Evolutionary conservation across 208 protist genomes (phyloP).

Genomic region (Dictyostelium gargantuum): DNA sequence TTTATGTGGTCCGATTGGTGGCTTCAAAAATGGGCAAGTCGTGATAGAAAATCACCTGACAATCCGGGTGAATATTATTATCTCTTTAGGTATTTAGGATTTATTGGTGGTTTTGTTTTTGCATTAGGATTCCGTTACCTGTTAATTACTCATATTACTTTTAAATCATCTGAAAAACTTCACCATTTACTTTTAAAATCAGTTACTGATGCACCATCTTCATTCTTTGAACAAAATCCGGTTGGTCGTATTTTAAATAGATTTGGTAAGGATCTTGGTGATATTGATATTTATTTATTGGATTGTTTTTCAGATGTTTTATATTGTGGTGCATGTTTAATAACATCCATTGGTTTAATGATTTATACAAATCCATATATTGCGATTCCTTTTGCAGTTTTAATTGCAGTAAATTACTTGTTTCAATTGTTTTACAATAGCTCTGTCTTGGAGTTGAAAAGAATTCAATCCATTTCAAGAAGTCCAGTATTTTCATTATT

Average conservation of each 20-base stretch:
- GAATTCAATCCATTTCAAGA: slow-evolving; percentile 38
- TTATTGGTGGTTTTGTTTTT: neutral
- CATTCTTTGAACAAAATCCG: slow-evolving; percentile 56
- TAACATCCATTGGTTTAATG: neutral
- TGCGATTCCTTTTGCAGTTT: neutral
- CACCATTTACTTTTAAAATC: neutral
- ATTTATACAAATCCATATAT: slow-evolving; percentile 7
- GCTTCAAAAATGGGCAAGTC: neutral
- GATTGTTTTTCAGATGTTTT: neutral
- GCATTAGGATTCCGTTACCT: neutral
- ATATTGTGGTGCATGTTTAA: neutral
- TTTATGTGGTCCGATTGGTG: slow-evolving; percentile 13
- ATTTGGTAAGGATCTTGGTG: slow-evolving; percentile 48
- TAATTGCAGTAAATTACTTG: neutral
- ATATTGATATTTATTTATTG: slow-evolving; percentile 11
- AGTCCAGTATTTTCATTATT: slow-evolving; percentile 79
- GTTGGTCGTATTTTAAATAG: slow-evolving; percentile 54
- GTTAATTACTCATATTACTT: neutral
- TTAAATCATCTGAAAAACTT: neutral
- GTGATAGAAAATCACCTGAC: neutral
- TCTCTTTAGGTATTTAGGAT: neutral
- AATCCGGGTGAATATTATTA: neutral
- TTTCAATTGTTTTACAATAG: slow-evolving; percentile 6
- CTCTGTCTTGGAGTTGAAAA: slow-evolving; percentile 7
- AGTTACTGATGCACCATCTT: neutral